Conservation (phyloP, 1,284 basidiomycete species). For the Puccinia horiana region DNA sequence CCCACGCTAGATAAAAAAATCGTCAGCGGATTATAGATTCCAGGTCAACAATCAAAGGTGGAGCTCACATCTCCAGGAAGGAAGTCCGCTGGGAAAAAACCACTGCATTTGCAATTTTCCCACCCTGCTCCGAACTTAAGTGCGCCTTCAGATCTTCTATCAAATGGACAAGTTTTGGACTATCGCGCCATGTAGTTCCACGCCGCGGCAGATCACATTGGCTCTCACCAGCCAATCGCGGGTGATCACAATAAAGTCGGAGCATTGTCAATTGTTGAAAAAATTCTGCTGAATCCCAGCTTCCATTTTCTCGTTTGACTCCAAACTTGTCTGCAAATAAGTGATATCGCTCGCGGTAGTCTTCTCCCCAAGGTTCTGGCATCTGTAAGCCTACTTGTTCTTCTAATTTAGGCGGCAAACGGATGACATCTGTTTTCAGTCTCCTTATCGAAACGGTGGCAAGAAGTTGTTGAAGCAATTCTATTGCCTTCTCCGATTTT, state of each 20-base stretch:
- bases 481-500: not conserved
- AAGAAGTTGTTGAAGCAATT: not conserved
- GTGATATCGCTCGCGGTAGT: not conserved
- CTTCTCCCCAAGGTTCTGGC: not conserved
- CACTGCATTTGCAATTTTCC: not conserved
- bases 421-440: not conserved
- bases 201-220: not conserved
- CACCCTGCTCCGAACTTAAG: not conserved
- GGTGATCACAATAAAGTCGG: not conserved
- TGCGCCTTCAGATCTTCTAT: not conserved
- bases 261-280: not conserved
- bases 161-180: not conserved
- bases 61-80: not conserved
- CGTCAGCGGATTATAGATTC: not conserved
- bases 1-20: not conserved
- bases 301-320: not conserved
- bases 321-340: not conserved
- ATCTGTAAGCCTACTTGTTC: not conserved
- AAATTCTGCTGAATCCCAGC: not conserved
- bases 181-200: not conserved
- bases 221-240: not conserved
- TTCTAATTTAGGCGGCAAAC: not conserved
- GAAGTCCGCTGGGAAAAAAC: not conserved
- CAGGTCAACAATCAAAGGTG: not conserved
- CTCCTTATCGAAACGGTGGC: not conserved